Percentiles rank a stretch among this genome's conserved stretches.
Evolutionary conservation across 2,329 filamentous ascomycete species (phyloP).

Genomic region (Pyrenophora teres): DNA sequence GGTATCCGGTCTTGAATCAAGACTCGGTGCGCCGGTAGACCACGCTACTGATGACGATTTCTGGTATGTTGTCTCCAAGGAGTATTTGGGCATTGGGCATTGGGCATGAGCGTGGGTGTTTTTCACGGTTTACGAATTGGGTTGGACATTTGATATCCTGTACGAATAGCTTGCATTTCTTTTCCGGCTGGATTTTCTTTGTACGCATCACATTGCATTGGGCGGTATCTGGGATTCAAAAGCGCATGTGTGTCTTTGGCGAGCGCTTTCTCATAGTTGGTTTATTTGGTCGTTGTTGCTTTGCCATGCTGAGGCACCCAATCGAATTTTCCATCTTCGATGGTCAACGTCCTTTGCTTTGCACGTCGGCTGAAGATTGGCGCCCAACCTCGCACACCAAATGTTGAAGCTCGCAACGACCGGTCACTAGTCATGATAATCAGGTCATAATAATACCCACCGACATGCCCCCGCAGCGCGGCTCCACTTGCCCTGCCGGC

Average conservation of each 20-base stretch:
- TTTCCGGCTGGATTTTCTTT: conserved; percentile 8
- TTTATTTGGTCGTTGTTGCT: not conserved
- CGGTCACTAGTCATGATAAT: conserved; percentile 1
- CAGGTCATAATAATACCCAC: conserved; percentile 7
- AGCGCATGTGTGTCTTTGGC: not conserved
- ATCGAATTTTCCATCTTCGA: not conserved
- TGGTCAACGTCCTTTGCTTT: not conserved
- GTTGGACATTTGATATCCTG: conserved; percentile 44
- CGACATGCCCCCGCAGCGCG: conserved; percentile 17
- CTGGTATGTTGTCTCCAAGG: conserved; percentile 7
- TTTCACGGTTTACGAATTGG: conserved; percentile 19
- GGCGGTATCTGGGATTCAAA: not conserved
- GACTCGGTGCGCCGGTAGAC: conserved; percentile 20
- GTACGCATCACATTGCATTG: not conserved
- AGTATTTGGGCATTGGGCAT: conserved; percentile 17
- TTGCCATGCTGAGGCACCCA: not conserved
- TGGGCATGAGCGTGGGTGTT: conserved; percentile 25
- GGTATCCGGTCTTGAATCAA: conserved; percentile 6
- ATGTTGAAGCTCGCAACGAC: not conserved
- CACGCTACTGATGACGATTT: conserved; percentile 18
- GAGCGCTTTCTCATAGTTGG: too few relatives aligned
- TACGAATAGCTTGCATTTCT: conserved; percentile 34
- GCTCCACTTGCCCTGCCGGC: conserved; percentile 1
- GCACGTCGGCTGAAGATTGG: not conserved
- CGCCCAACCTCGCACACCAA: not conserved